Base-by-base conservation (phyloP, 2,329 filamentous ascomycete genomes). In the Ophiostoma ulmi region DNA sequence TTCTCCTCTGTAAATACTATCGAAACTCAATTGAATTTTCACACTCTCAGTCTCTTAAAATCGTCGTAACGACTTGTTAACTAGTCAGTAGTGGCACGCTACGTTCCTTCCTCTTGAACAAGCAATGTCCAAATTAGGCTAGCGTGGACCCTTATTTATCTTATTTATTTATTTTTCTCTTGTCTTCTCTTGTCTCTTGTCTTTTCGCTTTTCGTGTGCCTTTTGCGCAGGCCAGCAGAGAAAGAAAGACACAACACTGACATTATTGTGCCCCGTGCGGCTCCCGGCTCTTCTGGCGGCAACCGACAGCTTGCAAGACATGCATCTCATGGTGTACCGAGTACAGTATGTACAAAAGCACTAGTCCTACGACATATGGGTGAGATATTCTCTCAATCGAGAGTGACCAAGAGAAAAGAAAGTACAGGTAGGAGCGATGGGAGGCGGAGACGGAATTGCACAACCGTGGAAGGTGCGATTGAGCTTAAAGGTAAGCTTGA, bases 231-330 rank as follows among this genome's bases (percentile, higher is more conserved):
- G 3, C 11, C 65, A 44, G 65, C 39, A 39, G 36, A 52, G 14
- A 36, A 13, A 26, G 8, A 22, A 26, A 67, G 22, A 31, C 17
- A 31, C 66, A 67, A 52, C 66, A 67, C 66, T 48, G 39, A 13
- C 44, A 31, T 35, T 6, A 31, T 8, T 44, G 65, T 67, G 65
- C 65, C 26, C 65, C 65, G 65, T 67, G 65, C 65, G 65, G 65
- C 65, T 67, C 39, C 65, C 65, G 65, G 65, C 65, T 67, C 38
- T 44, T 66, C 31, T 67, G 64, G 64, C 65, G 65, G 65, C 65
- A 41, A 17, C 36, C 65, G 65, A 48, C 38, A 67, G 65, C 39
- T 31, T 67, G 26, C 65, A 31, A 39, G 38, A 35, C 39, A 44
- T 67, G 65, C 65, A 22, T n/a, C 65, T 39, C 61, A 35, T 17